Evolutionary conservation across 1,284 basidiomycete species (phyloP).

Genomic region (Melampsora larici-populina): DNA sequence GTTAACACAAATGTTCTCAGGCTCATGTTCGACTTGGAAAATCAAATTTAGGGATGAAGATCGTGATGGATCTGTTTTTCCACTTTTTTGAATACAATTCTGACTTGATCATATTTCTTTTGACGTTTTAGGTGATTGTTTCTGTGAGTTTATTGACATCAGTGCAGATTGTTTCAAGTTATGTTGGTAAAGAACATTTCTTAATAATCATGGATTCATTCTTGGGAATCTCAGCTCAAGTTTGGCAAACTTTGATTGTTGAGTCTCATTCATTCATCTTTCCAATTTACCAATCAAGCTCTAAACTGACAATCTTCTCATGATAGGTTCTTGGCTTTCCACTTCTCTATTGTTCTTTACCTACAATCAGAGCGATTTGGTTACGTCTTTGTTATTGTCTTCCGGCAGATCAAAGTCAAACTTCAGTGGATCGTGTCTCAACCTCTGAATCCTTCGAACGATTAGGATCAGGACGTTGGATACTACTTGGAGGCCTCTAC

Average conservation of each 20-base stretch:
- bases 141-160: conserved; percentile 13
- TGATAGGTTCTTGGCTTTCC: conserved; percentile 31
- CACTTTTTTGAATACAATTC: not conserved
- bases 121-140: conserved; percentile 44
- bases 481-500: not conserved
- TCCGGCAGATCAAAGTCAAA: not conserved
- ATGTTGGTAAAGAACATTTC: too few relatives aligned
- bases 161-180: conserved; percentile 11
- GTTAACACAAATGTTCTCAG: too few relatives aligned
- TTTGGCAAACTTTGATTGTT: conserved; percentile 39
- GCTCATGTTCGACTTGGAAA: conserved; percentile 46
- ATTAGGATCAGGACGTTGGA: not conserved
- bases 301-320: not conserved
- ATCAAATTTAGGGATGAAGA: conserved; percentile 32
- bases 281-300: not conserved
- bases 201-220: conserved; percentile 18
- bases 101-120: conserved; percentile 46
- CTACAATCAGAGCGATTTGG: conserved; percentile 3
- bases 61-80: conserved; percentile 19
- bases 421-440: not conserved
- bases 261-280: not conserved
- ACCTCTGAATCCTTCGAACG: not conserved
- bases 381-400: not conserved
- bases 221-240: conserved; percentile 22
- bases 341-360: conserved; percentile 21